A percentile compares a stretch with the other conserved stretches of the same genome.
These are phyloP conservation scores for Leishmania lainsoni DNA, from an alignment of 208 protist species.

Conservation along the genomic window DNA sequence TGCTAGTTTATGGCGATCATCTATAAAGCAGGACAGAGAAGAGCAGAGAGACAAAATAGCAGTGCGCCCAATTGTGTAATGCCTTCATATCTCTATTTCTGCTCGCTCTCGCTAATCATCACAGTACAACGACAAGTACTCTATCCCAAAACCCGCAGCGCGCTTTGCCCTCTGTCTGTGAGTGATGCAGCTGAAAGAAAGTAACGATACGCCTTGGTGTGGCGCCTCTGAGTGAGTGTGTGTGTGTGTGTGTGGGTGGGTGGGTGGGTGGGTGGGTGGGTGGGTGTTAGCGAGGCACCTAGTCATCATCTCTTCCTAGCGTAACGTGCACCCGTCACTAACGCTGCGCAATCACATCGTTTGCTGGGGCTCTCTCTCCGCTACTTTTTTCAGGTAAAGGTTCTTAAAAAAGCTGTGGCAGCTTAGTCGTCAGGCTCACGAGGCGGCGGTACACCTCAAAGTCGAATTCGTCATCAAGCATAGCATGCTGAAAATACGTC, in stretches of 20 bases:
- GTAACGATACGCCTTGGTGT: neutral
- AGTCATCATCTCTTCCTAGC: neutral
- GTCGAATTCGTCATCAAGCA: slow-evolving; percentile 92
- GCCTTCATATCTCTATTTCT: too few species aligned
- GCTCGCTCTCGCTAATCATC: too few species aligned
- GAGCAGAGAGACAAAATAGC: neutral
- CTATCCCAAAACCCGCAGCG: too few species aligned
- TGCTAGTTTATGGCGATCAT: neutral
- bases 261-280: neutral
- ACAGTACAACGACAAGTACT: too few species aligned
- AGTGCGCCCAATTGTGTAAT: too few species aligned
- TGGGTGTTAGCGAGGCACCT: neutral
- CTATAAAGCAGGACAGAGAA: neutral
- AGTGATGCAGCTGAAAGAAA: neutral
- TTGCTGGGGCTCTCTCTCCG: neutral
- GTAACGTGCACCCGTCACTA: neutral
- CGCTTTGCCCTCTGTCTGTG: neutral
- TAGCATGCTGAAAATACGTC: slow-evolving; percentile 81
- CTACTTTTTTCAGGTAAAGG: neutral
- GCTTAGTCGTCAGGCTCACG: slow-evolving; percentile 74
- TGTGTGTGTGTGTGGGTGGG: neutral
- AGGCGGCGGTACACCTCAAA: slow-evolving; percentile 86
- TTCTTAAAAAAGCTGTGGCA: slow-evolving; percentile 83
- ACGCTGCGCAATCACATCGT: neutral
- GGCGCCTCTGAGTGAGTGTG: too few species aligned